Evolutionary conservation across 2,329 filamentous ascomycete species (phyloP).

Genomic region (Claviceps humidiphila): DNA sequence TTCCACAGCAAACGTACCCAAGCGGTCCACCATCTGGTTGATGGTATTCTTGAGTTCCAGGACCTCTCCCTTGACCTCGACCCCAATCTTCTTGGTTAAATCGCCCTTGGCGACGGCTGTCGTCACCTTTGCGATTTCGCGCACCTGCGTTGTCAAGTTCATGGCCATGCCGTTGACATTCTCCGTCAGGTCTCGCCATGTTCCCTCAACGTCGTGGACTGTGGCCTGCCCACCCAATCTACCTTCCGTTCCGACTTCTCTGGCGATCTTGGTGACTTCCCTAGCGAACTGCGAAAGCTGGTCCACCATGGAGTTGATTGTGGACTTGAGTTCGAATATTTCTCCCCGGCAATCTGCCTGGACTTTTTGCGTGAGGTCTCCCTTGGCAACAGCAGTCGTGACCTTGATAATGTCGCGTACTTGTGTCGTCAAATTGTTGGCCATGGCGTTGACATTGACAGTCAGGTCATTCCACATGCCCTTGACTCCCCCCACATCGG

Average conservation of each 20-base stretch:
- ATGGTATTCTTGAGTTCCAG: constrained; percentile 92
- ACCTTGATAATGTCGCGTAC: constrained; percentile 89
- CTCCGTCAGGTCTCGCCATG: constrained; percentile 90
- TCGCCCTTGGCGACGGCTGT: constrained; percentile 91
- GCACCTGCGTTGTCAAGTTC: constrained; percentile 93
- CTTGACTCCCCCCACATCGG: constrained; percentile 70
- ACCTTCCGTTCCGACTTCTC: constrained; percentile 93
- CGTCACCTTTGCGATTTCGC: constrained; percentile 93
- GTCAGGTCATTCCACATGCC: constrained; percentile 84
- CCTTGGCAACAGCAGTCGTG: constrained; percentile 59
- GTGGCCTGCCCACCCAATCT: constrained; percentile 88
- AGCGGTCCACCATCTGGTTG: constrained; percentile 96
- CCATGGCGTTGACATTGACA: constrained; percentile 79
- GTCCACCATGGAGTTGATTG: constrained; percentile 99
- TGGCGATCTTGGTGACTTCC: constrained; percentile 91
- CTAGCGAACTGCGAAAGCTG: constrained; percentile 93
- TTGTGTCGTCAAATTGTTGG: constrained; percentile 74
- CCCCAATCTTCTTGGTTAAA: constrained; percentile 88
- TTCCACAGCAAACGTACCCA: constrained; percentile 91
- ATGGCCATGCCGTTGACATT: constrained; percentile 98
- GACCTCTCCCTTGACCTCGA: constrained; percentile 89
- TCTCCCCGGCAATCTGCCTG: constrained; percentile 85
- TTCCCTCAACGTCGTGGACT: constrained; percentile 91
- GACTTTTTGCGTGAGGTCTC: constrained; percentile 93
- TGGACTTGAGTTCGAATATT: constrained; percentile 89